A percentile compares a stretch with the other conserved stretches of the same genome.
phyloP scores from a whole-genome alignment of 1,284 basidiomycete species.

The Coniferiporia weirii region DNA sequence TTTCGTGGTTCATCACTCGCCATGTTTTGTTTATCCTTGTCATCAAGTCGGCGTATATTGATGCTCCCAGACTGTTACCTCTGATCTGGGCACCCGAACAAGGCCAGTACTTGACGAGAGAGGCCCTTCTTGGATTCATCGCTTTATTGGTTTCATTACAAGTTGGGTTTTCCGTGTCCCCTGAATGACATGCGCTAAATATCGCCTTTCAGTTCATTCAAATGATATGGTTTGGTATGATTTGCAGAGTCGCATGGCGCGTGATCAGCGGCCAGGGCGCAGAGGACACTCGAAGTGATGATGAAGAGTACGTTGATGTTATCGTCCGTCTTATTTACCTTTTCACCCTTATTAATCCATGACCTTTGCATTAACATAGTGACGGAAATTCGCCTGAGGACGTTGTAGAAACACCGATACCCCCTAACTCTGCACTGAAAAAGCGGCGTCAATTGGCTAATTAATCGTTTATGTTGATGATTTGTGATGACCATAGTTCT shows the following conservation, averaged over 20 bases:
- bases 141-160: conserved; percentile 58
- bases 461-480: background rate
- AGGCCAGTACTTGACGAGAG: conserved; percentile 52
- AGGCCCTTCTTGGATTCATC: conserved; percentile 47
- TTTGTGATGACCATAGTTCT: background rate
- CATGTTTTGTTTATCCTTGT: conserved; percentile 74
- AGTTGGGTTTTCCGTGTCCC: conserved; percentile 34
- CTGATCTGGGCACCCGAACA: conserved; percentile 56
- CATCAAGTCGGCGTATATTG: conserved; percentile 55
- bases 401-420: conserved; percentile 11
- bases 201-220: conserved; percentile 53
- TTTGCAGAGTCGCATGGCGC: conserved; percentile 74
- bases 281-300: conserved; percentile 83
- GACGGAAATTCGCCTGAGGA: conserved; percentile 9
- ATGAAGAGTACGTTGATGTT: conserved; percentile 53
- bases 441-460: conserved; percentile 6
- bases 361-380: background rate
- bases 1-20: conserved; percentile 87
- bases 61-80: conserved; percentile 44
- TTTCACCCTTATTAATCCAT: background rate
- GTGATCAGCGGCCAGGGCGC: conserved; percentile 78
- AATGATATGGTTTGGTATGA: conserved; percentile 83
- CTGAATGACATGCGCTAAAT: conserved; percentile 7
- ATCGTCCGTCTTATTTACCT: background rate
- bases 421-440: conserved; percentile 11